phyloP scores from a whole-genome alignment of 768 basidiomycete species.

The Hericium alpestre region DNA sequence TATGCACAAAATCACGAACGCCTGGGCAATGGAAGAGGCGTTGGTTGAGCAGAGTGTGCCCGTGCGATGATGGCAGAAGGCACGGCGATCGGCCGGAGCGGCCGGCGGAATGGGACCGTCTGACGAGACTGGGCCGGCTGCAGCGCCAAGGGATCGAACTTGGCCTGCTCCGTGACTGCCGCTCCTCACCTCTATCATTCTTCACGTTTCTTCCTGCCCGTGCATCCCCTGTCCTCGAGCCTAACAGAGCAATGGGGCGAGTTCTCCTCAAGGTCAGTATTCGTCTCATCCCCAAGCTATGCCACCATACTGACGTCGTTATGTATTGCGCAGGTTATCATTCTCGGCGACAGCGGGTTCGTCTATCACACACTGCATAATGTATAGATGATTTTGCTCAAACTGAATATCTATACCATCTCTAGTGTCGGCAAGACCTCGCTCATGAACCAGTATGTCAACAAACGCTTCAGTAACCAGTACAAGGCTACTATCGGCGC shows the following conservation, averaged over 20 bases:
- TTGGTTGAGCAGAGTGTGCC: not conserved
- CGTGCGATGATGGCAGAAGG: not conserved
- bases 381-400: no score
- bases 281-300: not conserved
- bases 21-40: not conserved
- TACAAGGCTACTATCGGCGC: conserved; percentile 99
- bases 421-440: conserved; percentile 95
- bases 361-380: conserved; percentile 22
- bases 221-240: conserved; percentile 13
- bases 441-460: conserved; percentile 99
- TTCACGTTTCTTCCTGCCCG: conserved; percentile 11
- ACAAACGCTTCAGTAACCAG: conserved; percentile 98
- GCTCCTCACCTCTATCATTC: not conserved
- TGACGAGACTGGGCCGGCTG: not conserved
- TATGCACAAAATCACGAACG: no score
- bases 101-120: not conserved
- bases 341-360: conserved; percentile 94
- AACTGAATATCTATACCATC: not conserved
- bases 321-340: conserved; percentile 68
- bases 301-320: conserved; percentile 6
- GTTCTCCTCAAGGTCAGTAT: conserved; percentile 68
- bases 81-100: not conserved
- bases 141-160: not conserved
- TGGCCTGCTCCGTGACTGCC: no score
- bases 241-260: conserved; percentile 52